Base-by-base conservation (phyloP, 2,329 filamentous ascomycete species). In the Exophiala bonariae region DNA sequence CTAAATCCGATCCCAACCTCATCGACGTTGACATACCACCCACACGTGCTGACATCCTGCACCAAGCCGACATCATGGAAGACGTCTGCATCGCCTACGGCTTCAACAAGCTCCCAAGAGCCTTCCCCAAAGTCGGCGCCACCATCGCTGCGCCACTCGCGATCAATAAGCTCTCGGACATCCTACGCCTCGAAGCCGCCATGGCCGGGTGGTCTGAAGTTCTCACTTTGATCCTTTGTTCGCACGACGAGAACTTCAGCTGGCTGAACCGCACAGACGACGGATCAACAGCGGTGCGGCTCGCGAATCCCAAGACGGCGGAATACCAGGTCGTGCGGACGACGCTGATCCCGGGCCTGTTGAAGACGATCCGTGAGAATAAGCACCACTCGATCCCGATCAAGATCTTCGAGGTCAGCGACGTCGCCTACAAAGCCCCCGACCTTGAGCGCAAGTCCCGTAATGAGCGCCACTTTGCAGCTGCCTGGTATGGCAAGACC, bases 11-110 rank as follows among this genome's bases (percentile, higher is more conserved):
- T 52, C 69, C 80, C 44, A 84, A 88, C 63, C 73, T 93, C 40
- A 76, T 95, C 50, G 86, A 95, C 61, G 84, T 97, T 20, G 79
- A 85, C 28, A 81, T 97, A 18, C 93, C 93, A 7, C 82, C 91
- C 23, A 97, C 91, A 37, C 83, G 93, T 54, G 92, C 93, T 38
- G 93, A 99, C 67, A 86, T 99, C 33, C 83, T 99, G 23, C 93
- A 99, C 69, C 87, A 96, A 65, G 95, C 90, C 61, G 93, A 99
- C 66, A 88, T 99, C 59, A 99, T 99, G 92, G 93, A 99, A 73
- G 95, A 99, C 65, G 85, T 95, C 16, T 93, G 90, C 32, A 93
- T 99, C 56, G 90, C 89, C 43, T 96, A 97, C 68, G 93, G 95
- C 57, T 99, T 96, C 80, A 99, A 99, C 78, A 89, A 87, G 55